Evolutionary conservation across 331 rosid species (phyloP), one percentile per base, ranked within the genome.

Genomic region (Arachis monticola): DNA sequence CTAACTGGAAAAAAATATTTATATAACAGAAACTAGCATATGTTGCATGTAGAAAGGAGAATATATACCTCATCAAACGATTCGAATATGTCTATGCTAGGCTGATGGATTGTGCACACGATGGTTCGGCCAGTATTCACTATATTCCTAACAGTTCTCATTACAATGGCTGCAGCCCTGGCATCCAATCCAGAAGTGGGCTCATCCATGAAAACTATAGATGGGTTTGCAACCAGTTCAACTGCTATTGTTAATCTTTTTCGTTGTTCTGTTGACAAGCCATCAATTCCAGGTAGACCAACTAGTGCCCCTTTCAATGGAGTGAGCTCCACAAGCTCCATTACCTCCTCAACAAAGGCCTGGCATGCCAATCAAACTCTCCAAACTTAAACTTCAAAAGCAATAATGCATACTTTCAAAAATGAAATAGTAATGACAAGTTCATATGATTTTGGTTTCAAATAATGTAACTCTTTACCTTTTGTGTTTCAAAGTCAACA

Each of bases 121-220:
- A 95, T 95, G 27, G 99, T 95, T 76, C 99, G 88, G 73, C 99
- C 99, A 4, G 99, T 95, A 75, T 95, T 92, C 58, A 95, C 99
- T 67, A 95, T 92, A 76, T 95, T 95, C 85, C 99, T 95, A 80
- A 95, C 99, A 47, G 99, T 95, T 82, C 99, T 90, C 99, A 95
- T 95, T 72, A 95, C 99, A 78, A 95, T 95, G 81, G 99, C 99
- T 45, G 99, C 99, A 61, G 97, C 87, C 57, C 99, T 82, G 62
- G 99, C 99, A 87, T 95, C 99, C 87, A 95, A 83, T 74, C 99
- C 99, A 32, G 99, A 95, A 46, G 99, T 95, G 66, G 99, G 99
- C 80, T 95, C 99, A 84, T 95, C 99, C 99, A 95, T 95, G 88
- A 95, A 95, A 60, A 95, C 97, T 70, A 95, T 80, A 12, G 99